Evolutionary conservation across 2,329 filamentous ascomycete species (phyloP), one percentile per base, ranked within the genome.

Genomic region (Aspergillus sp.): DNA sequence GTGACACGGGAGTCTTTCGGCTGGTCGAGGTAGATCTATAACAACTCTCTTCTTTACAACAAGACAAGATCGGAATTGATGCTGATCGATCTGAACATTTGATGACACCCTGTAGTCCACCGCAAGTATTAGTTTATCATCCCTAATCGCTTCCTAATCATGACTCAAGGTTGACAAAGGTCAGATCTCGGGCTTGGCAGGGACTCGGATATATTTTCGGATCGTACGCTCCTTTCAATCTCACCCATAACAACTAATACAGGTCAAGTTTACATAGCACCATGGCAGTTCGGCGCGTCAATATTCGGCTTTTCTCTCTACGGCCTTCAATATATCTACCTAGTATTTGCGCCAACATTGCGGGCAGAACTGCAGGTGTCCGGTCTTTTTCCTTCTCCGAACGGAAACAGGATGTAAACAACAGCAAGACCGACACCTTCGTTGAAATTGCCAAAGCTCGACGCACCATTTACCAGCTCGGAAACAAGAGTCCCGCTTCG

Each of bases 401-500:
- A 17, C 43, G 36, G 15, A 52, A 36, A 34, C 12, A 30, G 26
- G 26, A 30, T 30, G 26, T 30, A 30, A 30, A 30, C 56, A 17
- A 43, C 44, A 8, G 32, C 53, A 53, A 36, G 39, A 62, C 64
- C n/a, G 62, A 67, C 41, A 48, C 64, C 30, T 57, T 75, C 41
- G 56, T 74, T 50, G 65, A 70, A 18, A 62, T 72, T 32, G 69
- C 69, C 59, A 66, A 72, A 63, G 58, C 59, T 58, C 70, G 74
- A 45, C 73, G 73, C 60, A 70, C 70, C 22, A 70, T 73, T 59
- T 76, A 76, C 61, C 49, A 68, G 18, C 68, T 76, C 22, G 69
- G 68, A 53, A 70, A 68, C 52, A 64, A 68, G 26, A 69, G 66
- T 50, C 68, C 72, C 34, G 69, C 75, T 38, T 57, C 71, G 4